Conservation (phyloP, 2,329 filamentous ascomycete genomes). For the Fusarium sp. region DNA sequence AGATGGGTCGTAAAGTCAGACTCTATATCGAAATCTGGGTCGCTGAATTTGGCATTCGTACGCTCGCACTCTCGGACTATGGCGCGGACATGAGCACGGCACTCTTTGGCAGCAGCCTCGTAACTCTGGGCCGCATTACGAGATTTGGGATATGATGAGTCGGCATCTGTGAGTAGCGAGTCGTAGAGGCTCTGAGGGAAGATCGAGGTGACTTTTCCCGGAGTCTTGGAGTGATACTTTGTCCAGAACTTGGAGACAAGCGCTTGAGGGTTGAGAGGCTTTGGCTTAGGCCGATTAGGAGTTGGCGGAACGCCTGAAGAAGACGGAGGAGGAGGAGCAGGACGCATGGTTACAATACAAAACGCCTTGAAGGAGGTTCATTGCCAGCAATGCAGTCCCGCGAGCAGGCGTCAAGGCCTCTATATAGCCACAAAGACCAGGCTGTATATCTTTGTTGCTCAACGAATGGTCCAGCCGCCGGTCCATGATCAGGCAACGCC, state of each 20-base stretch:
- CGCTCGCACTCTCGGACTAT: conserved; percentile 56
- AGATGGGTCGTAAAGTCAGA: conserved; percentile 50
- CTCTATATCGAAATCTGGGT: conserved; percentile 59
- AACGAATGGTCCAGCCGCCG: conserved; percentile 5
- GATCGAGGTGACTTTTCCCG: conserved; percentile 58
- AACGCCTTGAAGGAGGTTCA: not conserved
- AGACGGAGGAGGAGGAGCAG: conserved; percentile 10
- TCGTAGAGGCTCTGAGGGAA: conserved; percentile 57
- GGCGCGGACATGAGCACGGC: conserved; percentile 53
- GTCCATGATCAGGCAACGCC: conserved; percentile 22
- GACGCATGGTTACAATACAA: conserved; percentile 30
- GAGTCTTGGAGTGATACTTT: conserved; percentile 54
- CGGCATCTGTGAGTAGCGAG: conserved; percentile 40
- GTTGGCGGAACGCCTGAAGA: conserved; percentile 6
- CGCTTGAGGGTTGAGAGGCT: conserved; percentile 52
- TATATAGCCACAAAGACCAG: conserved; percentile 26
- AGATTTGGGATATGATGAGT: conserved; percentile 41
- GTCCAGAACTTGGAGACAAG: conserved; percentile 56
- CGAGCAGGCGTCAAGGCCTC: conserved; percentile 3
- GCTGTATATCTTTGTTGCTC: conserved; percentile 16
- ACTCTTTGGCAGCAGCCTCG: conserved; percentile 54
- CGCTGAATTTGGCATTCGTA: conserved; percentile 59
- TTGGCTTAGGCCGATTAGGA: conserved; percentile 30
- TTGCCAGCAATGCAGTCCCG: not conserved
- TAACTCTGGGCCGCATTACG: conserved; percentile 57